These are phyloP conservation scores for Ambrosiella xylebori DNA, from an alignment of 2,329 filamentous ascomycete genomes.

Conservation along the genomic window DNA sequence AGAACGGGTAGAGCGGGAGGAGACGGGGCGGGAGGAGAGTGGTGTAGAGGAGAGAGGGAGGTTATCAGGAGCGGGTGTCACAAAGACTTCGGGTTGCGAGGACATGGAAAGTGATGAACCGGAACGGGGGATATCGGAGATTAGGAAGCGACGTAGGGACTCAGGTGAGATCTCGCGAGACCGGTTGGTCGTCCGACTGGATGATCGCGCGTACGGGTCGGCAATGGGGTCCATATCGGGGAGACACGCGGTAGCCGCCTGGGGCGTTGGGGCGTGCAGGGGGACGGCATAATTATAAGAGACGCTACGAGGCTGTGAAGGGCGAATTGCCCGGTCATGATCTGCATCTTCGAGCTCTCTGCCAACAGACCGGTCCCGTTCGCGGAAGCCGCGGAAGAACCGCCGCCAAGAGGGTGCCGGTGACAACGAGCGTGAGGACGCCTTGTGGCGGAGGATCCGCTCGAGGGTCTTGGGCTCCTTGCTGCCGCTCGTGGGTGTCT, in stretches of 20 bases:
- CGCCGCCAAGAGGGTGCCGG: constrained; percentile 34
- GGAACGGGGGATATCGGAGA: constrained; percentile 27
- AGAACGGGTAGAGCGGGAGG: constrained; percentile 4
- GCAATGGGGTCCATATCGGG: background rate
- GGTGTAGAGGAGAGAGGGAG: background rate
- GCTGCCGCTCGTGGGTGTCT: background rate
- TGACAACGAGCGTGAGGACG: constrained; percentile 31
- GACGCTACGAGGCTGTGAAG: constrained; percentile 3
- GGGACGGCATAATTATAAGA: constrained; percentile 1
- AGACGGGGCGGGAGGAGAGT: constrained; percentile 1
- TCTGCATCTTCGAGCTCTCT: constrained; percentile 17
- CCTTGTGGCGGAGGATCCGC: constrained; percentile 19
- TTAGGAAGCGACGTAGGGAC: constrained; percentile 33
- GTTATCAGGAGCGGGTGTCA: constrained; percentile 8
- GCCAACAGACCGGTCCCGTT: constrained; percentile 19
- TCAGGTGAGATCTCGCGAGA: constrained; percentile 37
- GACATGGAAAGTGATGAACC: constrained; percentile 11
- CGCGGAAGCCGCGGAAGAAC: constrained; percentile 27
- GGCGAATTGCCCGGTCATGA: background rate
- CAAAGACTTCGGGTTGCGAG: constrained; percentile 6
- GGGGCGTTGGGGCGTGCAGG: background rate
- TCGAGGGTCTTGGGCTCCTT: constrained; percentile 4
- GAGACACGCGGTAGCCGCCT: background rate
- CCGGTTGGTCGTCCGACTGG: constrained; percentile 13
- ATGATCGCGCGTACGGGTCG: background rate